Percentiles rank a stretch among this genome's conserved stretches.
Conservation (phyloP, 768 basidiomycete species). For the Mycena capillaripes region DNA sequence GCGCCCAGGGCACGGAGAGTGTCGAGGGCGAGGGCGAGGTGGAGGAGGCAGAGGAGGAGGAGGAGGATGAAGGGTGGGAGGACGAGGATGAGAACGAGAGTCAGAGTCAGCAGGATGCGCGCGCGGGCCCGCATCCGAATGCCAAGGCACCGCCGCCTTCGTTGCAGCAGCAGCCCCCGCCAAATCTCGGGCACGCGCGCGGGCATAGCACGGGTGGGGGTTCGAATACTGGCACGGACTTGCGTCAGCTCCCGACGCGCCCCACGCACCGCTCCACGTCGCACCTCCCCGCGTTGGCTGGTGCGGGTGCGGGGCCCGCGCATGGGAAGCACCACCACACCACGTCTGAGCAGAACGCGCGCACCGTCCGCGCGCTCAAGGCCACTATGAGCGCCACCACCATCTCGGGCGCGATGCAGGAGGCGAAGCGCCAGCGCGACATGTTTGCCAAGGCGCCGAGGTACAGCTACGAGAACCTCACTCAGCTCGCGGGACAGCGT, state of each 20-base stretch:
- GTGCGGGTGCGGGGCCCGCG: conserved; percentile 71
- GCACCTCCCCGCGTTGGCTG: conserved; percentile 36
- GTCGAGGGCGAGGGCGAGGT: conserved; percentile 34
- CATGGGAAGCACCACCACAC: conserved; percentile 51
- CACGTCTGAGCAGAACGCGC: conserved; percentile 28
- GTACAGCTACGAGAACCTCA: conserved; percentile 72
- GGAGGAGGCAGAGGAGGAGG: conserved; percentile 20
- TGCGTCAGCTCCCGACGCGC: conserved; percentile 37
- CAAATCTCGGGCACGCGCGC: conserved; percentile 21
- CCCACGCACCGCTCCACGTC: conserved; percentile 28
- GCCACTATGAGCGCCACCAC: conserved; percentile 20
- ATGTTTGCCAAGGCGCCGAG: conserved; percentile 82
- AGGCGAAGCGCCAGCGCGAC: conserved; percentile 51
- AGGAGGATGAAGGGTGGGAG: conserved; percentile 30
- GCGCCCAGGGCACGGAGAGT: conserved; percentile 23
- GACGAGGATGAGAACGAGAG: conserved; percentile 34
- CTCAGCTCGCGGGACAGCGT: conserved; percentile 46
- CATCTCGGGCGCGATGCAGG: conserved; percentile 23
- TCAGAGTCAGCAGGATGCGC: conserved; percentile 16
- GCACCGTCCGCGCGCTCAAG: conserved; percentile 23
- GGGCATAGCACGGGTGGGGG: conserved; percentile 11
- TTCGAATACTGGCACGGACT: conserved; percentile 18
- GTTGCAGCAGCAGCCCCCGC: conserved; percentile 25
- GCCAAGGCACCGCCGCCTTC: conserved; percentile 35
- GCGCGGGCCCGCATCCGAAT: neutral